Base-by-base conservation (phyloP, 1,284 basidiomycete genomes). In the Sanghuangporus baumii region DNA sequence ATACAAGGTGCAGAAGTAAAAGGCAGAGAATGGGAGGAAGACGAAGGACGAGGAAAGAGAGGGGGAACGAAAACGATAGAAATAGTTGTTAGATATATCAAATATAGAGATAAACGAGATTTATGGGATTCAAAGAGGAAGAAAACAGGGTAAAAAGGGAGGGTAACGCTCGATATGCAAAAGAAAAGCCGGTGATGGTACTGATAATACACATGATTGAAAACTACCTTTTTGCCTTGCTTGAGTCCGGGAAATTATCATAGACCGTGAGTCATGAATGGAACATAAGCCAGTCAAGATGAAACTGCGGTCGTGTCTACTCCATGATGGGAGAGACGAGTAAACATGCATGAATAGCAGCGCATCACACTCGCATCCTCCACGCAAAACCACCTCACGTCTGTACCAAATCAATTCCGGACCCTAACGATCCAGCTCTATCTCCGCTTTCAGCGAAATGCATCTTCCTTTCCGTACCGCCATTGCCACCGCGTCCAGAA, bases 351-450 rank as follows among this genome's bases (percentile, higher is more conserved):
- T 14, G 23, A 26, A 11, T 18, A 48, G 47, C 18, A 4, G 9
- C 38, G 9, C n/a, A 8, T 31, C 26, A 38, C n/a, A 20, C 16
- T 58, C 38, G n/a, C 43, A 12, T 52, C 26, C 12, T 11, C 23
- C 7, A 34, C 6, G 12, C 11, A 37, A 7, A 23, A 37, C 52
- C 52, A 37, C 52, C 37, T 64, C 59, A 80, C 66, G 74, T 79
- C 67, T 78, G 76, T 67, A 78, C 72, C 62, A 82, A 67, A 67
- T 84, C 81, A 63, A 83, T 80, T 23, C 81, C 79, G 34, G 80
- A 78, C 34, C 77, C 78, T 46, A 83, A 73, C 61, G 54, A 67
- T 58, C 55, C 59, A n/a, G 56, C 61, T 66, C 38, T 67, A 63
- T 58, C 59, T 36, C 20, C 48, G 18, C 55, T 58, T n/a, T 57